Evolutionary conservation across 768 basidiomycete genomes (phyloP), one percentile per base, ranked within the genome.

Genomic region (Trametes cinnabarina): DNA sequence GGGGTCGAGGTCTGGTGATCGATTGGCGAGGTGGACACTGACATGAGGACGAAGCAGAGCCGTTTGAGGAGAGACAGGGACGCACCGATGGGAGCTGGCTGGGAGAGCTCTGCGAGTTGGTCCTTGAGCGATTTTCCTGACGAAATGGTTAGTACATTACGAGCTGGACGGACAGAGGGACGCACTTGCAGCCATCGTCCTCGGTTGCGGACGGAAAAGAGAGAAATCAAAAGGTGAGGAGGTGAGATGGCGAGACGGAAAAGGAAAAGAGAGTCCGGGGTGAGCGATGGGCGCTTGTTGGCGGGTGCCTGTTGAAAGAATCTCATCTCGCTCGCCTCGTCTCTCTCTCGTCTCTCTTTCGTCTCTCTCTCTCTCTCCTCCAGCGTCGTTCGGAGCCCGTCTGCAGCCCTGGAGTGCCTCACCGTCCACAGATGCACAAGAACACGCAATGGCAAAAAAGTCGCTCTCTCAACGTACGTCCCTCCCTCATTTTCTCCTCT

Each of bases 41-140:
- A 49, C 52, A 47, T 57, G 59, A 64, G 54, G 40, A 58, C 8
- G 47, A 34, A 5, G 35, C 44, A 39, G 39, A 19, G 30, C n/a
- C n/a, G 66, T 91, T 89, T 89, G 63, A 52, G 40, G 56, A 8
- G 48, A 34, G 14, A 30, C 41, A 39, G 39, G n/a, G 25, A 73
- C 80, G 59, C 66, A 88, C 92, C 90, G 35, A 77, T 72, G 47
- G 89, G 89, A 11, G 85, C 80, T 20, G 85, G 74, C 50, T 90
- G 83, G 46, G 90, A 82, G 23, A 98, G 82, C 67, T 88, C 81
- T 35, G 87, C 88, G 40, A 97, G 83, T 68, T 96, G 93, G 68
- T 95, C 82, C 3, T 84, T 85, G 23, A 91, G 79, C 3, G 88
- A 84, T 34, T 87, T 70, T 26, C 80, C 79, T 79, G 59, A 6